Base-by-base conservation (phyloP, 257 asterid species). In the Capsicum pubescens region DNA sequence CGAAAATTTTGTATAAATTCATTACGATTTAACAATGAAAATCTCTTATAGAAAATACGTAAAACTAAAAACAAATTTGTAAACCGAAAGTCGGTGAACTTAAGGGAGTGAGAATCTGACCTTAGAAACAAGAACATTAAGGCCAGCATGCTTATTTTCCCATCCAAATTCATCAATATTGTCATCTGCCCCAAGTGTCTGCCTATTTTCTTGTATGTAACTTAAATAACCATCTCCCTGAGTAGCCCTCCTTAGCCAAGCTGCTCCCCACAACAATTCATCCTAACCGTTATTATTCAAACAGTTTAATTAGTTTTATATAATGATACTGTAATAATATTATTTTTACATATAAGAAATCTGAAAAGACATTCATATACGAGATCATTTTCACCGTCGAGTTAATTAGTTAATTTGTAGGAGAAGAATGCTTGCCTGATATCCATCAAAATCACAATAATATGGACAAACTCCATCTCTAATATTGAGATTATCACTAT, bases 121-220 rank as follows among this genome's bases (percentile, higher is more conserved):
- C 98, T 97, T 92, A 52, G 99, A 92, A 71, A 97, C 91, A 5
- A 97, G 96, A 60, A 97, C 98, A 60, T 95, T 95, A 17, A 97
- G 86, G 60, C 98, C 99, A 7, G 98, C 99, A 80, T 97, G 98
- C 89, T 97, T 97, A 83, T 97, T 95, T 89, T 97, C 99, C 99
- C 99, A 97, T 14, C 99, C 99, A 36, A 97, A 97, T 87, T 97
- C 99, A 54, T 97, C 91, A 16, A 90, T 93, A 54, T 90, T 95
- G 86, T 97, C 99, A 35, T 92, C 97, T 0, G 98, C 98, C 7
- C 99, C 99, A 2, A 97, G 88, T 42, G 97, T 92, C 86, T 95
- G 94, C 7, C 93, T 93, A 82, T 97, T 95, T 92, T 87, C 83
- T 83, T 97, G 95, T 82, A 97, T 76, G 94, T 97, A 97, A 84